Evolutionary conservation across 163 green algal genomes (phyloP).

Genomic region (Scenedesmus sp.): DNA sequence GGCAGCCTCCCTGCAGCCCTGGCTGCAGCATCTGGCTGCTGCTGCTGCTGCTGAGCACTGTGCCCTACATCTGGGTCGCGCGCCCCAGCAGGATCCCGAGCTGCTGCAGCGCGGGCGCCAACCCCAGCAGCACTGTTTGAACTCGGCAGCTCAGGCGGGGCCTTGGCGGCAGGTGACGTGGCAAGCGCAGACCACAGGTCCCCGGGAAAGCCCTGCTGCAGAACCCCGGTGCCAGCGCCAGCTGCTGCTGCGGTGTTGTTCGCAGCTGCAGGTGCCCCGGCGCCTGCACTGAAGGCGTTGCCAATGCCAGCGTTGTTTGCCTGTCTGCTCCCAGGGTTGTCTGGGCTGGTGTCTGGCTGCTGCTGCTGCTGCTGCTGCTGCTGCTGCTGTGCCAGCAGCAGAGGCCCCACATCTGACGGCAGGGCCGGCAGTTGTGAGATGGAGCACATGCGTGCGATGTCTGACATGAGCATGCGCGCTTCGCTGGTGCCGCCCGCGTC

Average conservation of each 20-base stretch:
- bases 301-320: conserved; percentile 44
- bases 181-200: conserved; percentile 27
- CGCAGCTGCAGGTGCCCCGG: neutral
- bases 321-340: conserved; percentile 21
- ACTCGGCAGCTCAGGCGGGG: neutral
- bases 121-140: neutral
- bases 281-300: neutral
- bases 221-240: neutral
- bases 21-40: conserved; percentile 7
- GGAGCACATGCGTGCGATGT: conserved; percentile 36
- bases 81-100: neutral
- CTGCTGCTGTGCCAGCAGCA: neutral
- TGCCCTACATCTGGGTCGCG: neutral
- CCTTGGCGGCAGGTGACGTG: neutral
- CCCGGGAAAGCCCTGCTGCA: conserved; percentile 14
- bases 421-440: neutral
- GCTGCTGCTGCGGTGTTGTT: conserved; percentile 17
- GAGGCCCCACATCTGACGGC: neutral
- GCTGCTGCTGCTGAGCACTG: neutral
- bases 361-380: conserved; percentile 9
- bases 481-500: neutral
- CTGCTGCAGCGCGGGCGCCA: neutral
- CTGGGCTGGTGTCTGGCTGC: neutral
- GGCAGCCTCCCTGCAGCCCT: neutral
- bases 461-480: neutral